Base-by-base conservation (phyloP, 176 grass and related monocot genomes). In the Eragrostis nindensis region DNA sequence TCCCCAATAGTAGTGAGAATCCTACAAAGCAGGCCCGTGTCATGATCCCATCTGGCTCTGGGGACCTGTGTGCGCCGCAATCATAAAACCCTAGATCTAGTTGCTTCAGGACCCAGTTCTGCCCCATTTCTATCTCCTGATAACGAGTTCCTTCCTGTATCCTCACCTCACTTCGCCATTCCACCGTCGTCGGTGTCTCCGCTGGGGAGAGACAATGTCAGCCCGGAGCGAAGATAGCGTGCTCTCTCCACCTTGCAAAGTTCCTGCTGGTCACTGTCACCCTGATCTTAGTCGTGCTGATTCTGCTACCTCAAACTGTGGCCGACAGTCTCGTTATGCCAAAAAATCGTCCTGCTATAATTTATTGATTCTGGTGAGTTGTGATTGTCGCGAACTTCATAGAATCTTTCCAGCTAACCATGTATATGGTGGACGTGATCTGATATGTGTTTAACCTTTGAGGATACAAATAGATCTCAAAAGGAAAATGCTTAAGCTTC, bases 291-390 rank as follows among this genome's bases (percentile, higher is more conserved):
- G 11, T 30, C 11, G 12, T 81, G 6, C 26, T 5, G 6, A 13
- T 4, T 3, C 41, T 30, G 11, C 42, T 15, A 15, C 40, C 39
- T 81, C 18, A 22, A 53, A 55, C 36, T 55, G 29, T 53, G 5
- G 5, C 0, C 10, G 30, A 68, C n/a, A 11, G 41, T 13, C 53
- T 48, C 54, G 7, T 70, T 52, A 22, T 4, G 24, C 55, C 39
- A 11, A 30, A 26, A 24, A 36, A 42, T 12, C 32, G 0, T 53
- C 39, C 16, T 12, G 36, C 4, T 5, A 7, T 62, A 64, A 12
- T 36, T 73, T 40, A 9, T 41, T 63, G 44, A 72, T 50, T 82
- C 29, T 52, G 14, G 68, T 73, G 68, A 39, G 79, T 82, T 45
- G 14, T 82, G 18, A 19, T 73, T 73, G 55, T 48, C 39, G 27